phyloP scores from a whole-genome alignment of 1,284 basidiomycete genomes.

The Malassezia yamatoensis region DNA sequence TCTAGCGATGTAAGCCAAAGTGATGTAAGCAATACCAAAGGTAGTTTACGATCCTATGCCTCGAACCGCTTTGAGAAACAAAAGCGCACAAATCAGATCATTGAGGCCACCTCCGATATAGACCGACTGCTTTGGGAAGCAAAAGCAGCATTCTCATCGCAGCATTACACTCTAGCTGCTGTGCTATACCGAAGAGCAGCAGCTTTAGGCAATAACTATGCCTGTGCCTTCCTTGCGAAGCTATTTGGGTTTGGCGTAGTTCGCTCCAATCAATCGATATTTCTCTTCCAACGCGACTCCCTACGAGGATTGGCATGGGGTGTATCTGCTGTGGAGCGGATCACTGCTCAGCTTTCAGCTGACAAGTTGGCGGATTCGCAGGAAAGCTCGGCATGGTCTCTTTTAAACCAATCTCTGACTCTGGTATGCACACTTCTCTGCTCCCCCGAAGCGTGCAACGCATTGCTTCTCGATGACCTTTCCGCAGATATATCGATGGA shows the following conservation, averaged over 20 bases:
- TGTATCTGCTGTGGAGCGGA: not conserved
- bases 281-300: slow-evolving; percentile 16
- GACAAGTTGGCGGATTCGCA: not conserved
- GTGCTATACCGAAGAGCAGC: slow-evolving; percentile 9
- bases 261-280: not conserved
- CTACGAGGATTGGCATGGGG: slow-evolving; percentile 16
- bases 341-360: not conserved
- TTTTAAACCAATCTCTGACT: slow-evolving; percentile 5
- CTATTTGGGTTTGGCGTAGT: slow-evolving; percentile 18
- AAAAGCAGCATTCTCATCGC: slow-evolving; percentile 7
- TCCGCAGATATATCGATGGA: slow-evolving; percentile 5
- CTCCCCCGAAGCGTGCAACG: slow-evolving; percentile 4
- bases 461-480: not conserved
- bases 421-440: slow-evolving; percentile 13
- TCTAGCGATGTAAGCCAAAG: not conserved
- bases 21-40: not conserved
- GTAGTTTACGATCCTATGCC: slow-evolving; percentile 15
- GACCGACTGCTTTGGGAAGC: slow-evolving; percentile 9
- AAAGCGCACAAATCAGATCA: slow-evolving; percentile 1
- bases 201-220: slow-evolving; percentile 5
- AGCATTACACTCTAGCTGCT: slow-evolving; percentile 8
- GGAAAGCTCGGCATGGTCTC: not conserved
- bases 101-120: slow-evolving; percentile 6
- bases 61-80: slow-evolving; percentile 4
- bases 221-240: slow-evolving; percentile 8